Evolutionary conservation across 2,329 filamentous ascomycete species (phyloP).

Genomic region (Cercospora sp.): DNA sequence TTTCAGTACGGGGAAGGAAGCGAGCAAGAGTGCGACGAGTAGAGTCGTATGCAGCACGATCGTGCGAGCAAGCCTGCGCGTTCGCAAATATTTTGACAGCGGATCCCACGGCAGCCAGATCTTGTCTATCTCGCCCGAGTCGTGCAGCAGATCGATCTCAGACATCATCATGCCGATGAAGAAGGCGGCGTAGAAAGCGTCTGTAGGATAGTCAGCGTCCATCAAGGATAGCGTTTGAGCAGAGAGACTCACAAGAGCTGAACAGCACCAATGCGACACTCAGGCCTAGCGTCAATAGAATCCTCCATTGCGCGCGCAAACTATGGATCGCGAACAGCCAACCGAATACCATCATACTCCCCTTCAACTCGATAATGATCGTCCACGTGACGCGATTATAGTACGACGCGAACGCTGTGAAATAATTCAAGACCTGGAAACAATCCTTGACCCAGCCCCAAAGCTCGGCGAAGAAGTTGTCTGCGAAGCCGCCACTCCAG

Average conservation of each 20-base stretch:
- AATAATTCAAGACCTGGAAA: conserved; percentile 45
- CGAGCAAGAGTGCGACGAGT: conserved; percentile 19
- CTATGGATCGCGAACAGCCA: conserved; percentile 52
- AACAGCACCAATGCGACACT: conserved; percentile 20
- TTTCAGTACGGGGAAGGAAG: conserved; percentile 8
- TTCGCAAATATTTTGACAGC: conserved; percentile 6
- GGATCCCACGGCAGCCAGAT: conserved; percentile 20
- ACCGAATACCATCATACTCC: conserved; percentile 63
- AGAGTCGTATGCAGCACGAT: conserved; percentile 22
- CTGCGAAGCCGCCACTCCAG: conserved; percentile 34
- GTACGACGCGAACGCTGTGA: conserved; percentile 14
- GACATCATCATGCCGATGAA: conserved; percentile 61
- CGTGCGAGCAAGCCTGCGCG: conserved; percentile 3
- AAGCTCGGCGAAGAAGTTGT: conserved; percentile 50
- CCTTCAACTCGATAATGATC: conserved; percentile 63
- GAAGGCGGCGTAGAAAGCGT: conserved; percentile 61
- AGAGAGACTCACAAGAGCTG: conserved; percentile 6
- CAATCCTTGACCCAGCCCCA: conserved; percentile 57
- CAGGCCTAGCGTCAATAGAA: conserved; percentile 19
- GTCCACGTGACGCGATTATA: conserved; percentile 50
- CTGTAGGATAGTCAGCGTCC: conserved; percentile 33
- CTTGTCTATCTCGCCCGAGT: conserved; percentile 29
- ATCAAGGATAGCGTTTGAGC: not conserved
- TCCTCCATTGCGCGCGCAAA: conserved; percentile 14
- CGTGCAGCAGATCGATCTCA: conserved; percentile 59